Evolutionary conservation across 371 early-diverging fungal species (phyloP), one percentile per base, ranked within the genome.

Genomic region (Rhizomucor pusillus): DNA sequence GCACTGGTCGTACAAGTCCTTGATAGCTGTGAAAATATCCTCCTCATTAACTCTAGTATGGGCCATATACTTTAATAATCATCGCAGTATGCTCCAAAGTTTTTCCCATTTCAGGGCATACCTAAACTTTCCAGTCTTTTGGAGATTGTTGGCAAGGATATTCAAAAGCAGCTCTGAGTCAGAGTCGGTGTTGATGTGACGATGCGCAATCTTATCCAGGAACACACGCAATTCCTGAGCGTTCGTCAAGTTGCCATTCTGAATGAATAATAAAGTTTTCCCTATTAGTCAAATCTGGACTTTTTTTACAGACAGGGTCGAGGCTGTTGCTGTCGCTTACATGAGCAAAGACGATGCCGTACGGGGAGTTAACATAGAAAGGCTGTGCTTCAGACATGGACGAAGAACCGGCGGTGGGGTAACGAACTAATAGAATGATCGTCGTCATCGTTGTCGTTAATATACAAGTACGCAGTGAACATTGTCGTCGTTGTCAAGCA

Each of bases 121-220:
- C 88, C 89, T 79, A 71, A 88, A 87, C 79, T 98, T 98, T 67
- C 94, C 94, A 3, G 94, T 94, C 79, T 89, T 80, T 63, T 97
- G 94, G 62, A 92, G 68, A 63, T 91, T 87, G 73, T 90, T 80
- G 56, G 97, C 99, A 64, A 98, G 89, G 59, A 97, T 90, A 80
- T 98, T 98, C 50, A 98, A 78, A 49, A 97, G 75, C 39, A 97
- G 69, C 78, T 98, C 99, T 48, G 96, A 94, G 77, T 98, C 99
- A 10, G 97, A 96, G 68, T 95, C 94, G 6, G 99, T 98, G 79
- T 98, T 98, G 77, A 98, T 95, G 66, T 98, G 99, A 49, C 99
- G 90, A 73, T 97, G 98, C 35, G 97, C 96, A 43, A 90, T 88
- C 59, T 83, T 73, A 71, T 97, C 99, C 51, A 98, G 66, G 59